phyloP scores from a whole-genome alignment of 1,284 basidiomycete species.

The Boletus holoroseus region DNA sequence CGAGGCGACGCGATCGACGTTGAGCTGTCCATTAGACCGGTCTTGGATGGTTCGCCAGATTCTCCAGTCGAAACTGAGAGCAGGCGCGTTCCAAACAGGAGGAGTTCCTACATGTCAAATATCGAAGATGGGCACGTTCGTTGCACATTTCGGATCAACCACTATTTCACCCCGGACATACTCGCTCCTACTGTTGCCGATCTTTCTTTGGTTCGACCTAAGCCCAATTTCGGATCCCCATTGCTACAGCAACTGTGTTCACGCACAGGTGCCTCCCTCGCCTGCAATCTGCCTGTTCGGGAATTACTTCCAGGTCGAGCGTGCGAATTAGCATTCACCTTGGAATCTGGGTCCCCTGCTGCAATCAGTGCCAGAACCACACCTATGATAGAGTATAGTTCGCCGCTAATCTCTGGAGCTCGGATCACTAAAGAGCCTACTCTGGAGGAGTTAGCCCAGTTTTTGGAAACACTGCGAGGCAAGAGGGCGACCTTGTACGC shows the following conservation, averaged over 20 bases:
- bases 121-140: conserved; percentile 34
- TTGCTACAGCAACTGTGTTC: conserved; percentile 62
- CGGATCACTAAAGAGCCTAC: conserved; percentile 65
- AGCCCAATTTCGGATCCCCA: conserved; percentile 56
- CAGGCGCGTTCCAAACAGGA: conserved; percentile 15
- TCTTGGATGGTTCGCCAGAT: conserved; percentile 22
- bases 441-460: conserved; percentile 67
- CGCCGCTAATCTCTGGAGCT: conserved; percentile 39
- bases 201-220: conserved; percentile 32
- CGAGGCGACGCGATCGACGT: conserved; percentile 83
- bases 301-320: conserved; percentile 42
- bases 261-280: conserved; percentile 61
- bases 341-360: conserved; percentile 51
- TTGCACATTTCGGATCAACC: conserved; percentile 56
- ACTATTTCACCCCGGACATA: conserved; percentile 24
- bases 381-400: conserved; percentile 42
- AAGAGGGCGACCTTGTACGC: conserved; percentile 81
- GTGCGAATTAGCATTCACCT: conserved; percentile 50
- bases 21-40: conserved; percentile 60
- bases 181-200: conserved; percentile 29
- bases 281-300: conserved; percentile 42
- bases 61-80: conserved; percentile 25
- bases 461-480: conserved; percentile 76
- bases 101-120: conserved; percentile 28
- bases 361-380: conserved; percentile 29